Percentiles rank a stretch among this genome's conserved stretches.
Evolutionary conservation across 257 asterid genomes (phyloP).

Genomic region (Nicotiana attenuata): DNA sequence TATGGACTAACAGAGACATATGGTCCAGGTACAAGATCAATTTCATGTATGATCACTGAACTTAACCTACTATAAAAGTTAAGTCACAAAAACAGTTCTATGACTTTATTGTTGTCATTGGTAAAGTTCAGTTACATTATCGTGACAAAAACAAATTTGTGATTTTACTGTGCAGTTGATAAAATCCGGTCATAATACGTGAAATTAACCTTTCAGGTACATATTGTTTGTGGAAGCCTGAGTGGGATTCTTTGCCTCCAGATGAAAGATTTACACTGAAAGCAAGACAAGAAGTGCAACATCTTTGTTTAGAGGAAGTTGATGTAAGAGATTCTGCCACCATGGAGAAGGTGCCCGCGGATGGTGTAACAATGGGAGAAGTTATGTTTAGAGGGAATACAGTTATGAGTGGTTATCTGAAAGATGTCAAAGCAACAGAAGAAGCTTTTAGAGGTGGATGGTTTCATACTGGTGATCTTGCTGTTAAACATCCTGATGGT

Average conservation of each 20-base stretch:
- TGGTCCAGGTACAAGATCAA: neutral
- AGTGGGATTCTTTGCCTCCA: slow-evolving; percentile 10
- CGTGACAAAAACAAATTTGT: neutral
- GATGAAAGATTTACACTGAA: neutral
- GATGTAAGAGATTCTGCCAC: slow-evolving; percentile 3
- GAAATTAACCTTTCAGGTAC: neutral
- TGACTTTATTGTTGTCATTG: neutral
- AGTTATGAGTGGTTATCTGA: neutral
- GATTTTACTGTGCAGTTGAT: neutral
- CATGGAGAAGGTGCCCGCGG: neutral
- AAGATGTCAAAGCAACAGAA: neutral
- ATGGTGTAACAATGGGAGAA: neutral
- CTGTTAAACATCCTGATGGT: neutral
- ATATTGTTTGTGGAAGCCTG: slow-evolving; percentile 10
- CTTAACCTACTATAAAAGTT: neutral
- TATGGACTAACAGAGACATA: slow-evolving; percentile 4
- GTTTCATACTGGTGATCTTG: slow-evolving; percentile 8
- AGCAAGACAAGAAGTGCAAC: slow-evolving; percentile 5
- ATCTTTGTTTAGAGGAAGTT: slow-evolving; percentile 4
- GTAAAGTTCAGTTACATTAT: neutral
- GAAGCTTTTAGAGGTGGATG: slow-evolving; percentile 2
- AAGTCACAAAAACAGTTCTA: neutral
- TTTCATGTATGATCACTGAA: neutral
- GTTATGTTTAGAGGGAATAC: slow-evolving; percentile 6
- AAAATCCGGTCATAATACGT: neutral